These are phyloP conservation scores for Saturnispora besseyi DNA, from an alignment of 805 yeast genomes.

Conservation along the genomic window DNA sequence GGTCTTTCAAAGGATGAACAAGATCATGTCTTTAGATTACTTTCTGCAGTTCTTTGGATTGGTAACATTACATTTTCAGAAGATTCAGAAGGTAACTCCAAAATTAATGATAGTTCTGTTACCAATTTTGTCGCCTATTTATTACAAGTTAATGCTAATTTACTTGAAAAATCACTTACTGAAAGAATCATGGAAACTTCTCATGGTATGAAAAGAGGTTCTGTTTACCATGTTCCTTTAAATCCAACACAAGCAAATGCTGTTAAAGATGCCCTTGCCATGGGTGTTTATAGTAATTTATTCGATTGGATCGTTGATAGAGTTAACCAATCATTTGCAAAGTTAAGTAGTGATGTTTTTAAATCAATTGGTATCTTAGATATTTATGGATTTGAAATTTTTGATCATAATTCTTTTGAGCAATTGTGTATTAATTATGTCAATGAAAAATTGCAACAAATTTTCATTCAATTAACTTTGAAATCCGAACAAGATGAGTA, in stretches of 20 bases:
- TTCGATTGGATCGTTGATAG: slow-evolving; percentile 96
- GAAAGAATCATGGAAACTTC: slow-evolving; percentile 84
- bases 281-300: slow-evolving; percentile 83
- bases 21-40: slow-evolving; percentile 77
- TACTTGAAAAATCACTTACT: slow-evolving; percentile 56
- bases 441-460: slow-evolving; percentile 92
- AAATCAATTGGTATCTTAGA: slow-evolving; percentile 89
- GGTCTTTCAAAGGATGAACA: slow-evolving; percentile 79
- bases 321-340: slow-evolving; percentile 70
- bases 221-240: slow-evolving; percentile 88
- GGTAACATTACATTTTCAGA: slow-evolving; percentile 86
- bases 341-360: slow-evolving; percentile 26
- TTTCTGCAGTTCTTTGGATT: slow-evolving; percentile 85
- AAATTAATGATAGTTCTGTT: slow-evolving; percentile 78
- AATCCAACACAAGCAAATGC: slow-evolving; percentile 90
- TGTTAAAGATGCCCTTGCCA: slow-evolving; percentile 90
- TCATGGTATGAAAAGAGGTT: slow-evolving; percentile 85
- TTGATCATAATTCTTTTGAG: slow-evolving; percentile 90
- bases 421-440: slow-evolving; percentile 94
- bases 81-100: slow-evolving; percentile 79
- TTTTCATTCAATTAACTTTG: slow-evolving; percentile 88
- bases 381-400: slow-evolving; percentile 94
- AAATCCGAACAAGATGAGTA: slow-evolving; percentile 98
- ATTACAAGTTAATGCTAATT: slow-evolving; percentile 64
- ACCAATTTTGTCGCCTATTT: slow-evolving; percentile 90